Conservation (phyloP, 2,329 filamentous ascomycete genomes). For the Aspergillus sojae region DNA sequence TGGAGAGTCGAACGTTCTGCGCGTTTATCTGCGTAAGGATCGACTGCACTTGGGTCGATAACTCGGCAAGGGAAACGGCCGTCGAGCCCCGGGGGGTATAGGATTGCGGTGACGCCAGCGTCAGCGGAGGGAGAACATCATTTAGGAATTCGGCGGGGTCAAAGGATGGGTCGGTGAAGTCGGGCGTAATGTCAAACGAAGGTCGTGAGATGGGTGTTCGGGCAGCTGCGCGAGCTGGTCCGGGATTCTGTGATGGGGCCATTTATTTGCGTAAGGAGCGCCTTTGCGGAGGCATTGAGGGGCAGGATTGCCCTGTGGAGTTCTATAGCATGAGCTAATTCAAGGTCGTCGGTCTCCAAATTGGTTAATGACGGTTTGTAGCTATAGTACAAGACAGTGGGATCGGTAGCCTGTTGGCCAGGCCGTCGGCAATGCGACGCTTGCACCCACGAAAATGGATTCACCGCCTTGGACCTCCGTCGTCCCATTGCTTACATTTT, state of each 20-base stretch:
- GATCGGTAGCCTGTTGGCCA: neutral
- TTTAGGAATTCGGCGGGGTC: slow-evolving; percentile 88
- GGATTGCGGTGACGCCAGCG: slow-evolving; percentile 49
- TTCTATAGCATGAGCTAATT: slow-evolving; percentile 13
- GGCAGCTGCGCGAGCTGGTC: slow-evolving; percentile 22
- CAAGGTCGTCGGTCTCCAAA: neutral
- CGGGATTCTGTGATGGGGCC: slow-evolving; percentile 27
- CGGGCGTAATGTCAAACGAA: slow-evolving; percentile 56
- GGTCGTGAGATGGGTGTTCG: slow-evolving; percentile 36
- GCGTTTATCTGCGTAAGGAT: slow-evolving; percentile 86
- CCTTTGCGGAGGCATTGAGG: slow-evolving; percentile 6
- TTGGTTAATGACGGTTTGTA: neutral
- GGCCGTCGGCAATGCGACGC: neutral
- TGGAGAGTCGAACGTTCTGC: slow-evolving; percentile 81
- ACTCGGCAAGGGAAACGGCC: slow-evolving; percentile 68
- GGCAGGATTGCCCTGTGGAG: slow-evolving; percentile 3
- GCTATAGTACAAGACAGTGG: neutral
- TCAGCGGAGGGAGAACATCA: slow-evolving; percentile 70
- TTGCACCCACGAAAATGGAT: neutral
- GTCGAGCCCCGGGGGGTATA: slow-evolving; percentile 36
- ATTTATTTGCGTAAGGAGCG: slow-evolving; percentile 6
- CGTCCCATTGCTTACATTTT: neutral
- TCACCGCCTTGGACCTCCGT: neutral
- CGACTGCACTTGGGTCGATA: slow-evolving; percentile 79
- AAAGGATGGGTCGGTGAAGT: slow-evolving; percentile 76